Evolutionary conservation across 345 rosid species (phyloP), one percentile per base, ranked within the genome.

Genomic region (Moricandia moricandioides): DNA sequence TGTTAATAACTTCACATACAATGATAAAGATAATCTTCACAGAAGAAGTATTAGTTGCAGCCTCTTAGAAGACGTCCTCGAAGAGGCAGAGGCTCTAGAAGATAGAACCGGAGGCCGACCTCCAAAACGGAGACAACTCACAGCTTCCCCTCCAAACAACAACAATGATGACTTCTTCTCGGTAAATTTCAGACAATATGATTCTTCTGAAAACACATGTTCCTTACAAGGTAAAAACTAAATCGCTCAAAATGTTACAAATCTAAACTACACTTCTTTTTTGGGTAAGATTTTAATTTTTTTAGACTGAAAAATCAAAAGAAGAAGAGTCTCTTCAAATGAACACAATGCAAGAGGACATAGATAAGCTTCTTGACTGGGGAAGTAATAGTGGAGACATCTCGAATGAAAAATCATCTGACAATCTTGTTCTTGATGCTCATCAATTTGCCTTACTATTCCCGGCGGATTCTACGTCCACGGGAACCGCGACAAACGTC

Each of bases 401-500:
- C 65, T 85, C 88, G 16, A 84, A 80, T 8, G 84, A 82, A 26
- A 82, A 68, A 60, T 85, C 85, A 16, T 85, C 89, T 30, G 85
- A 83, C n/a, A 78, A 83, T 52, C 63, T 77, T 24, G 82, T 85
- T 13, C 77, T 79, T n/a, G 85, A 87, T 51, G 56, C 6, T 51
- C 56, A 51, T 16, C 56, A 51, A 16, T 51, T 51, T 7, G 3
- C 8, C 4, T 49, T 14, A 49, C 55, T 49, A 49, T 43, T 43
- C 16, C 51, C 51, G 51, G 16, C 16, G 3, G 51, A 43, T 12
- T 43, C 51, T 13, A 43, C 51, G 16, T 16, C 43, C 4, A 5
- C 43, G 3, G 43, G 6, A 43, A 43, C 51, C 51, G 21, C 21
- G 21, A 18, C 18, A 49, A 49, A 49, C 55, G 9, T 14, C 55